Percentiles rank a stretch among this genome's conserved stretches.
phyloP scores from a whole-genome alignment of 192 early-diverging fungal genomes.

The Linnemannia exigua region DNA sequence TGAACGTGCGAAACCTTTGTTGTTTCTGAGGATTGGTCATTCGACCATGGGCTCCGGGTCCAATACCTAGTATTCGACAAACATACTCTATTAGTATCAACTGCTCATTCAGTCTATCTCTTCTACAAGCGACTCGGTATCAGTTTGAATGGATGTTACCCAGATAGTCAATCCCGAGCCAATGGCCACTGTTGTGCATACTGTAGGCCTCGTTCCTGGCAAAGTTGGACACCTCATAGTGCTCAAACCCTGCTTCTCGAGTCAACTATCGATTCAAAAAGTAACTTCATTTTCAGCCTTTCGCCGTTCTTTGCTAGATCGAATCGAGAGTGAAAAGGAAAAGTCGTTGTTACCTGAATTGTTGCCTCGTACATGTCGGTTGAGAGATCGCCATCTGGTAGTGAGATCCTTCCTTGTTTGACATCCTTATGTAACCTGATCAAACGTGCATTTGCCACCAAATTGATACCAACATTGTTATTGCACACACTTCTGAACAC shows the following conservation, averaged over 20 bases:
- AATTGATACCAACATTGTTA: background rate
- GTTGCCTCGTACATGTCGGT: conserved; percentile 69
- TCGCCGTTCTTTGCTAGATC: background rate
- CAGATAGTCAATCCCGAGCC: conserved; percentile 69
- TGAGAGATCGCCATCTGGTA: conserved; percentile 56
- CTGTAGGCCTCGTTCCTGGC: conserved; percentile 56
- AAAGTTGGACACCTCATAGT: conserved; percentile 74
- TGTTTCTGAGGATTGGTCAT: conserved; percentile 38
- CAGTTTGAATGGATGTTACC: conserved; percentile 34
- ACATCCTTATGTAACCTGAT: conserved; percentile 59
- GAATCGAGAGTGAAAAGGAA: background rate
- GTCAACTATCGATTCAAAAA: conserved; percentile 34
- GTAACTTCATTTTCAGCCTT: background rate
- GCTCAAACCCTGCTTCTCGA: conserved; percentile 56
- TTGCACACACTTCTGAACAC: background rate
- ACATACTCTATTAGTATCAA: background rate
- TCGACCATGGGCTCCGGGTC: conserved; percentile 70
- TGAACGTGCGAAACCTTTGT: conserved; percentile 57
- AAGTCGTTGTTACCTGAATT: conserved; percentile 36
- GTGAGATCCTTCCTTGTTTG: conserved; percentile 32
- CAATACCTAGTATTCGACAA: conserved; percentile 49
- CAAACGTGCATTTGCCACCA: background rate
- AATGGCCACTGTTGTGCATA: conserved; percentile 68
- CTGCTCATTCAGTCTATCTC: background rate
- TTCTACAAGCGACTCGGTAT: background rate